Percentiles rank a stretch among this genome's conserved stretches.
Evolutionary conservation across 768 basidiomycete genomes (phyloP).

Genomic region (Trametes meyenii): DNA sequence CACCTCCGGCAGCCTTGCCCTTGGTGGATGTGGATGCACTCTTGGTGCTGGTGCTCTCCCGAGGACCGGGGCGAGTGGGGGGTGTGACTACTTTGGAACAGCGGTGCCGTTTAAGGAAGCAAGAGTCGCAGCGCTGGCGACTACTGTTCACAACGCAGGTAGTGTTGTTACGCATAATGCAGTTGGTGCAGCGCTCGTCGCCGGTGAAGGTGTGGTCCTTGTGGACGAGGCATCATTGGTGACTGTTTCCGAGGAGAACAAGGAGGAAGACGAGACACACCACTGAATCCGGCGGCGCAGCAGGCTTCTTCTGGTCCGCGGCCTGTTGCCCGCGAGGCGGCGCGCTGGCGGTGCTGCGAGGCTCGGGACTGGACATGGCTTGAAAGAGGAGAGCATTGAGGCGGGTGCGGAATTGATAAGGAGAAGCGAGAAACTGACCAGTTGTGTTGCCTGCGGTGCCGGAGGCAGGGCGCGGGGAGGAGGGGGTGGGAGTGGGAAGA

Average conservation of each 20-base stretch:
- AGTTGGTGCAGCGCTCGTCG: conserved; percentile 23
- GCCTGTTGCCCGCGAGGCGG: conserved; percentile 12
- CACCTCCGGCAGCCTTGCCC: conserved; percentile 21
- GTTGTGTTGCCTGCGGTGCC: conserved; percentile 21
- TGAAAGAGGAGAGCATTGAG: conserved; percentile 3
- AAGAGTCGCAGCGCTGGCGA: conserved; percentile 25
- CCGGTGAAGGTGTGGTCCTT: conserved; percentile 21
- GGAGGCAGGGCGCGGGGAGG: conserved; percentile 14
- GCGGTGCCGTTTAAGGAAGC: conserved; percentile 23
- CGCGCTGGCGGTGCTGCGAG: conserved; percentile 23
- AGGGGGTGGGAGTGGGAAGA: conserved; percentile 9
- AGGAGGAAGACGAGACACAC: conserved; percentile 9
- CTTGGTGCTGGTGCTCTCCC: conserved; percentile 9
- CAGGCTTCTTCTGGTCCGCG: conserved; percentile 17
- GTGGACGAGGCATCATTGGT: not conserved
- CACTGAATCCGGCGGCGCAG: conserved; percentile 12
- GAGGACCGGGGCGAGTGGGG: conserved; percentile 17
- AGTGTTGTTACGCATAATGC: conserved; percentile 21
- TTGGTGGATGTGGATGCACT: conserved; percentile 16
- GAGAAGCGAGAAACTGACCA: conserved; percentile 14
- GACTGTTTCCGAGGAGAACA: not conserved
- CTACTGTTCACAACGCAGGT: conserved; percentile 25
- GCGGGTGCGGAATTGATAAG: conserved; percentile 15
- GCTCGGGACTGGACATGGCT: conserved; percentile 20
- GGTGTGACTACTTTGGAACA: conserved; percentile 26